phyloP scores from a whole-genome alignment of 306 rosid species.

The Hylodesmum podocarpum region DNA sequence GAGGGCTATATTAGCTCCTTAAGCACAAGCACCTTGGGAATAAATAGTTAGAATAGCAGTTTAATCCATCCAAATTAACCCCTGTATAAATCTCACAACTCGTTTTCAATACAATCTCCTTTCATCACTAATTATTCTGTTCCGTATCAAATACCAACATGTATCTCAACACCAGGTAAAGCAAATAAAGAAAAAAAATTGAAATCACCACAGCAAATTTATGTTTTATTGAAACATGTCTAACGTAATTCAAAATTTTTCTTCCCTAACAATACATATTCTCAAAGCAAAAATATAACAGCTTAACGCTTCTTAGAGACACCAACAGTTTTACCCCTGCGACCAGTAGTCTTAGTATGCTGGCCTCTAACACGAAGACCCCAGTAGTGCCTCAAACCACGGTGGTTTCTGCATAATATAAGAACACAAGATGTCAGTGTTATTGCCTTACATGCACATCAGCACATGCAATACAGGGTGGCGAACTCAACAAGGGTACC shows the following conservation, averaged over 20 bases:
- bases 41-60: no score
- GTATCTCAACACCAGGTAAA: neutral
- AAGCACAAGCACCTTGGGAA: no score
- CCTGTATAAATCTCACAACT: no score
- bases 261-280: neutral
- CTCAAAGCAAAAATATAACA: neutral
- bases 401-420: slow-evolving; percentile 2
- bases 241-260: neutral
- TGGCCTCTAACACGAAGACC: neutral
- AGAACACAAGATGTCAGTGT: neutral
- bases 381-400: slow-evolving; percentile 13
- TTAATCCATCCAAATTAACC: no score
- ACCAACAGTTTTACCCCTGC: slow-evolving; percentile 13
- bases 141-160: neutral
- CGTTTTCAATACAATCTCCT: neutral
- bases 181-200: neutral
- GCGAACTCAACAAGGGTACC: neutral
- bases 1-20: no score
- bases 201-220: neutral
- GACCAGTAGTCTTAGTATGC: slow-evolving; percentile 8
- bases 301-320: slow-evolving; percentile 7
- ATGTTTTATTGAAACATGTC: neutral
- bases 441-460: neutral
- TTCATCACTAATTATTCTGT: neutral
- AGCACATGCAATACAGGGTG: neutral